Base-by-base conservation (phyloP, 2,329 filamentous ascomycete species). In the Calcarisporium arbuscula region DNA sequence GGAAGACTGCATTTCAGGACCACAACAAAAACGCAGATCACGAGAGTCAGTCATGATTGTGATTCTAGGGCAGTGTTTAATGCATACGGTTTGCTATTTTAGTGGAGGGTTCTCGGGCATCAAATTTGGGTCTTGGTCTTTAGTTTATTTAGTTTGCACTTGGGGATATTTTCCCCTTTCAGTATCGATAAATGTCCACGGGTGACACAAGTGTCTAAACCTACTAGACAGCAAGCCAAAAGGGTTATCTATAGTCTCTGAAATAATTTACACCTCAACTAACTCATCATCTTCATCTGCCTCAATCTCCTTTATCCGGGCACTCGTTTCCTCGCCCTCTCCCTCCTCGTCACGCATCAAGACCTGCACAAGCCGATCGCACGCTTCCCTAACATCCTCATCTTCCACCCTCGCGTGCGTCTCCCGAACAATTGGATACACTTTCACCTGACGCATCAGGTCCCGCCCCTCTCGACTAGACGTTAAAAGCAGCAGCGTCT, bases 381-480 rank as follows among this genome's bases (percentile, higher is more conserved):
- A 94, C 1, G 80, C 85, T 48, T 95, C 89, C 45, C 75, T 72
- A 3, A 96, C 85, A 12, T 70, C 80, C 29, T 94, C 87, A 51
- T 95, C 71, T 16, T 88, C 71, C 5, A 88, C 78, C 16, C 80
- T 74, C 42, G 82, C 51, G 66, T 98, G 92, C 20, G 84, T 82
- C 60, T 96, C 92, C 33, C 92, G 72, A 15, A 96, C 68, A 30
- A 96, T 80, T 0, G 89, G 86, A 57, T 98, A 98, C 1, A 95
- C 85, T 49, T 87, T 85, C 29, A 90, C 68, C 14, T 72, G 65
- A 14, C 88, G 73, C 70, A 96, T 67, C 35, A 74, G 63, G 6
- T 94, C 83, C 40, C 90, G 74, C 2, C 82, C 86, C 47, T 80
- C 69, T 6, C 77, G 70, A 7, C 85, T 90, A 6, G 84, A 89